These are phyloP conservation scores for Pyrus hybrid DNA, from an alignment of 331 rosid genomes.

Conservation along the genomic window DNA sequence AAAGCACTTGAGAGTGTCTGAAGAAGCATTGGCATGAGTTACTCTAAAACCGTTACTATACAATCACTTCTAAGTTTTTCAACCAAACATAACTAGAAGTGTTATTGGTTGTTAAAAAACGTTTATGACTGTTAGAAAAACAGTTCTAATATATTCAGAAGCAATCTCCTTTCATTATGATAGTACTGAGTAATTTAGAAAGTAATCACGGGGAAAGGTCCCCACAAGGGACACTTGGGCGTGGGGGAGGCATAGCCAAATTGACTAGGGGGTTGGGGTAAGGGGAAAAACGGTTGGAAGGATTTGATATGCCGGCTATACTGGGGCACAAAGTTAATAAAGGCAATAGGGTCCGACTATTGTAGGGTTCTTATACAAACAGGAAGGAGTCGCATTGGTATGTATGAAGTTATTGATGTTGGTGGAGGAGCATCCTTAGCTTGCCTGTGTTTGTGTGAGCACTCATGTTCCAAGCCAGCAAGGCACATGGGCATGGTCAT, in stretches of 20 bases:
- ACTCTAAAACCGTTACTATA: no score
- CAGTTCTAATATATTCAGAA: no score
- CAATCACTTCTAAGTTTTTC: no score
- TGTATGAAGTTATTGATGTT: not conserved
- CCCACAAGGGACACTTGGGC: constrained; percentile 18
- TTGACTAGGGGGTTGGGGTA: constrained; percentile 23
- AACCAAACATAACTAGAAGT: no score
- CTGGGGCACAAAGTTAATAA: constrained; percentile 47
- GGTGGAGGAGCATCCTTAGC: constrained; percentile 3
- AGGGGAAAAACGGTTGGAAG: constrained; percentile 32
- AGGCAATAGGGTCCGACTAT: constrained; percentile 44
- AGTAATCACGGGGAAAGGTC: not conserved
- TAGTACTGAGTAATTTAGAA: not conserved
- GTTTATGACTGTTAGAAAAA: not conserved
- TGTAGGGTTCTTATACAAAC: not conserved
- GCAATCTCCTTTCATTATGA: no score
- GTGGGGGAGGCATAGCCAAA: constrained; percentile 18
- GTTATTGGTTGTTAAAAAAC: no score
- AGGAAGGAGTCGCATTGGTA: not conserved
- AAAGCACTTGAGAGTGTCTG: not conserved
- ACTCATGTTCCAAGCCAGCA: not conserved
- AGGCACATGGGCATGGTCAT: not conserved
- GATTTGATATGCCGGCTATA: constrained; percentile 27
- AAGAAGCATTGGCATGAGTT: no score
- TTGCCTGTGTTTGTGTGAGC: not conserved